phyloP scores from a whole-genome alignment of 345 rosid species.

The Hibiscus trionum region DNA sequence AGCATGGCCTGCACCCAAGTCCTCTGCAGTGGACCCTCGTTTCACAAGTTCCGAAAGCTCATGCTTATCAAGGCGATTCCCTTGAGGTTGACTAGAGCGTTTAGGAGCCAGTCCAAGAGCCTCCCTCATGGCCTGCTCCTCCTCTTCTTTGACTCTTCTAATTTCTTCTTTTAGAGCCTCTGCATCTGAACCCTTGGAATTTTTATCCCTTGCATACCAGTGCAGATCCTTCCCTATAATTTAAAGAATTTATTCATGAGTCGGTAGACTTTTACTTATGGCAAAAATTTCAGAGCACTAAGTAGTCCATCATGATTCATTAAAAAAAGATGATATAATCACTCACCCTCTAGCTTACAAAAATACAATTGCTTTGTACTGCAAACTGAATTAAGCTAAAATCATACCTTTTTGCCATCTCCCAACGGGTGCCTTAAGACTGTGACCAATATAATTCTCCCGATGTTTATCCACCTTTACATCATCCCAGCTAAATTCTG shows the following conservation, averaged over 20 bases:
- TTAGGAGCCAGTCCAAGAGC: conserved; percentile 96
- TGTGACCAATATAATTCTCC: conserved; percentile 74
- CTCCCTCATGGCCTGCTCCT: conserved; percentile 98
- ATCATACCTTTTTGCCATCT: conserved; percentile 79
- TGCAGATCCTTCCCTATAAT: conserved; percentile 79
- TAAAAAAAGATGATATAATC: not conserved
- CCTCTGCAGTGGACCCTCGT: conserved; percentile 92
- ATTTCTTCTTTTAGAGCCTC: conserved; percentile 88
- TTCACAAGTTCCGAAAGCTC: conserved; percentile 86
- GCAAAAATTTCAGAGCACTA: too few relatives aligned
- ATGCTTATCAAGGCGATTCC: conserved; percentile 86
- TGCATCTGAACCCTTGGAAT: conserved; percentile 26
- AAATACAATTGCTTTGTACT: not conserved
- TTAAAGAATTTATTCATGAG: not conserved
- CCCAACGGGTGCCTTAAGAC: not conserved
- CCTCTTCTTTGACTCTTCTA: conserved; percentile 81
- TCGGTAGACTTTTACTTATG: too few relatives aligned
- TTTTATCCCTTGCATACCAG: conserved; percentile 84
- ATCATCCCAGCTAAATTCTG: conserved; percentile 84
- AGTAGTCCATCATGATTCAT: not conserved
- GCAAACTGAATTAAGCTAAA: conserved; percentile 1
- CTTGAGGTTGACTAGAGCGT: conserved; percentile 62
- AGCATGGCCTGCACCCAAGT: conserved; percentile 87
- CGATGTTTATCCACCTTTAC: conserved; percentile 86
- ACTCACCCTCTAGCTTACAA: not conserved